Percentiles rank a stretch among this genome's conserved stretches.
Evolutionary conservation across 805 yeast species (phyloP).

Genomic region (Sugiyamaella marilandica): DNA sequence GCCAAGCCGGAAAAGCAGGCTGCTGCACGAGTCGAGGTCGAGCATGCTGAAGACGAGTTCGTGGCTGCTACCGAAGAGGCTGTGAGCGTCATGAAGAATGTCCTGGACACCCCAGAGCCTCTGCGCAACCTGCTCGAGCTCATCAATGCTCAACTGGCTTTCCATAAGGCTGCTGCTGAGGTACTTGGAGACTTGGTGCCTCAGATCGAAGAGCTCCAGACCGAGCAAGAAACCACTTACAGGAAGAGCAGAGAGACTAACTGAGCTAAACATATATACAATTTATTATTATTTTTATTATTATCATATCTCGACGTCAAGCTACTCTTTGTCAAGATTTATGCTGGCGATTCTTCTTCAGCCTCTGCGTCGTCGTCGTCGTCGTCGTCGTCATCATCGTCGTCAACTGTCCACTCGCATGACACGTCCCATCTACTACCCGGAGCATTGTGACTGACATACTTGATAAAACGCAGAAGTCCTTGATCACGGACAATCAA

Average conservation of each 20-base stretch:
- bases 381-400: constrained; percentile 33
- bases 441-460: constrained; percentile 79
- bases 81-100: constrained; percentile 74
- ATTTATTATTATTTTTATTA: constrained; percentile 7
- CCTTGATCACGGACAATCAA: constrained; percentile 77
- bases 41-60: constrained; percentile 81
- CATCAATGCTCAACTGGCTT: constrained; percentile 73
- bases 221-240: constrained; percentile 42
- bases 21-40: constrained; percentile 68
- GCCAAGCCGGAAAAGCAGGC: constrained; percentile 66
- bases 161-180: constrained; percentile 70
- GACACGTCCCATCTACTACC: constrained; percentile 91
- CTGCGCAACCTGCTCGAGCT: constrained; percentile 63
- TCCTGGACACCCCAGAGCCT: constrained; percentile 64
- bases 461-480: constrained; percentile 88
- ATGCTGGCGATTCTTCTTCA: constrained; percentile 4
- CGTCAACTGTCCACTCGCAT: constrained; percentile 71
- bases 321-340: neutral
- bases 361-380: constrained; percentile 35
- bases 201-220: constrained; percentile 56
- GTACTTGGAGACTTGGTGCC: constrained; percentile 60
- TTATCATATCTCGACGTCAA: constrained; percentile 1
- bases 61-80: constrained; percentile 89
- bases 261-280: constrained; percentile 9
- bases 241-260: constrained; percentile 28